Conservation (phyloP, 1,284 basidiomycete genomes). For the Irpex sp. region DNA sequence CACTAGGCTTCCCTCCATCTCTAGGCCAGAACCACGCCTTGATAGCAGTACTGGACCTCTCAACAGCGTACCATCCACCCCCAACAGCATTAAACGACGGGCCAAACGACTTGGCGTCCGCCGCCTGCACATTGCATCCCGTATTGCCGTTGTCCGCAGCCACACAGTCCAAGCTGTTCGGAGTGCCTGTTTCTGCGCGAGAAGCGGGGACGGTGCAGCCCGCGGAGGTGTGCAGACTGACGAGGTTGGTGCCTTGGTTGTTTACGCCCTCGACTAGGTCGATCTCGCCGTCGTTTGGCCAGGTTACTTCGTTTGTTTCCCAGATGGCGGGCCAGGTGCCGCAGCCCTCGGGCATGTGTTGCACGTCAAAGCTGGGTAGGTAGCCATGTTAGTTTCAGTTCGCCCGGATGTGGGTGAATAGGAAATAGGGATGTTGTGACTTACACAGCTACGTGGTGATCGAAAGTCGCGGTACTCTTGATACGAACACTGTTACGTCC, state of each 20-base stretch:
- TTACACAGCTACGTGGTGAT: slow-evolving; percentile 50
- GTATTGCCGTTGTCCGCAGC: slow-evolving; percentile 51
- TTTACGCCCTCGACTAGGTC: slow-evolving; percentile 49
- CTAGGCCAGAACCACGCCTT: slow-evolving; percentile 53
- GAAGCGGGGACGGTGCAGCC: slow-evolving; percentile 34
- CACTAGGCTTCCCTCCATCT: slow-evolving; percentile 29
- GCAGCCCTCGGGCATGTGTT: slow-evolving; percentile 56
- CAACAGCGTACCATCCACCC: slow-evolving; percentile 58
- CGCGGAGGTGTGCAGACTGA: slow-evolving; percentile 53
- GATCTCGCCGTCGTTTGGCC: slow-evolving; percentile 23
- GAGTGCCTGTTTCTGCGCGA: slow-evolving; percentile 20
- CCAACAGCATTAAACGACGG: slow-evolving; percentile 56
- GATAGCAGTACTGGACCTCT: slow-evolving; percentile 39
- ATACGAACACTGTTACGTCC: slow-evolving; percentile 59
- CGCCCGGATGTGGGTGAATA: background rate
- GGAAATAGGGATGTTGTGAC: slow-evolving; percentile 15
- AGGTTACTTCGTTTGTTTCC: slow-evolving; percentile 34
- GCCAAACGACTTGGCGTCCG: slow-evolving; percentile 45
- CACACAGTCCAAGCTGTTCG: slow-evolving; percentile 44
- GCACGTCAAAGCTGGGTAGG: slow-evolving; percentile 43
- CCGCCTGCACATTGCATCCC: slow-evolving; percentile 59
- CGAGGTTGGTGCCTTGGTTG: slow-evolving; percentile 43
- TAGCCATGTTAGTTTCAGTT: background rate
- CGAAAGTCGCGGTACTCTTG: slow-evolving; percentile 43
- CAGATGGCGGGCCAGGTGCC: slow-evolving; percentile 51